Conservation (phyloP, 163 green algal genomes). For the Volvox carteri region DNA sequence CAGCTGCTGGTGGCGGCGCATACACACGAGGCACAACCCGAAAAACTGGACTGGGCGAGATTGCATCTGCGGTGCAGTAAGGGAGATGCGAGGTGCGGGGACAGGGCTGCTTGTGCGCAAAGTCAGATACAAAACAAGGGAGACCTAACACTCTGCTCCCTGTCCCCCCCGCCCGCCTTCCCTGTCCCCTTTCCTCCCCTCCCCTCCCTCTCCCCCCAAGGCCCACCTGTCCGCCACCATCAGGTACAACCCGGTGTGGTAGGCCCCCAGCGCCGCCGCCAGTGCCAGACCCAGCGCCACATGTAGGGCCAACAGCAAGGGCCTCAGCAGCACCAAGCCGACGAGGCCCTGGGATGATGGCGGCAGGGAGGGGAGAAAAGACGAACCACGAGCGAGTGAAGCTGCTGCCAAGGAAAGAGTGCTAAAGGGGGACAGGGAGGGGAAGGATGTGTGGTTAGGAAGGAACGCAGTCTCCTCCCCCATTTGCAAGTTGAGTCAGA, state of each 20-base stretch:
- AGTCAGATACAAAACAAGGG: too few relatives aligned
- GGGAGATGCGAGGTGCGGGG: background rate
- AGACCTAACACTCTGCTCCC: too few relatives aligned
- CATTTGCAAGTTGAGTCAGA: too few relatives aligned
- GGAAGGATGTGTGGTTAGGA: too few relatives aligned
- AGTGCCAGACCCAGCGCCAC: background rate
- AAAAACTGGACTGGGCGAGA: background rate
- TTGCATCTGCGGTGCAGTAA: slow-evolving; percentile 4
- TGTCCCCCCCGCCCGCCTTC: too few relatives aligned
- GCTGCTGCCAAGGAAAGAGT: too few relatives aligned
- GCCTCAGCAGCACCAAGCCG: background rate
- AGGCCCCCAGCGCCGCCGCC: slow-evolving; percentile 25
- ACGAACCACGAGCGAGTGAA: too few relatives aligned
- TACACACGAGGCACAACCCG: background rate
- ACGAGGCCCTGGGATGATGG: slow-evolving; percentile 32
- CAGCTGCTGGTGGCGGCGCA: slow-evolving; percentile 44
- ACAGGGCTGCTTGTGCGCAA: background rate
- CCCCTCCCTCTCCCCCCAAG: too few relatives aligned
- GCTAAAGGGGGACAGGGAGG: too few relatives aligned
- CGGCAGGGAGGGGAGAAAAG: too few relatives aligned
- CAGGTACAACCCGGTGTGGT: slow-evolving; percentile 28
- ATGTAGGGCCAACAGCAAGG: slow-evolving; percentile 31
- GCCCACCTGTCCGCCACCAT: slow-evolving; percentile 28
- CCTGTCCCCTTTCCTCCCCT: too few relatives aligned
- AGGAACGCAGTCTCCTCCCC: too few relatives aligned